Conservation (phyloP, 2,329 filamentous ascomycete species). For the Sporothrix globosa region DNA sequence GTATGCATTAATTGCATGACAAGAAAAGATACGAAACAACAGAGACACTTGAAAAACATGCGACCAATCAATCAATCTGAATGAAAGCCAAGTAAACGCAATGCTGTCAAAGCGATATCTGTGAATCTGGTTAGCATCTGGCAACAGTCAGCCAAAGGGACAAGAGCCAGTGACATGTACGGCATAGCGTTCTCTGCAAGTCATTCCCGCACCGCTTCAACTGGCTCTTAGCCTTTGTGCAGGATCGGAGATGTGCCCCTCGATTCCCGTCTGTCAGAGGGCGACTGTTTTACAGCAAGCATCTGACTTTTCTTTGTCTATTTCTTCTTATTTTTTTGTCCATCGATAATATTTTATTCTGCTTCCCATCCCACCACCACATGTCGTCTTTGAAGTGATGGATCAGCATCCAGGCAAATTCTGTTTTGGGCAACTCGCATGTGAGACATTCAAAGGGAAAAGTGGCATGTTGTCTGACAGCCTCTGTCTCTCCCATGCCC, state of each 20-base stretch:
- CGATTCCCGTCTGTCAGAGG: neutral
- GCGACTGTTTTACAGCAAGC: neutral
- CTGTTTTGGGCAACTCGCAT: constrained; percentile 22
- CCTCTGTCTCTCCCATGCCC: neutral
- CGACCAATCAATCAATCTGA: neutral
- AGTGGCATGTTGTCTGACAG: constrained; percentile 17
- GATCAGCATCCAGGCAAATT: neutral
- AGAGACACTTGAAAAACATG: neutral
- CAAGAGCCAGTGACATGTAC: neutral
- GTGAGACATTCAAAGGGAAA: constrained; percentile 18
- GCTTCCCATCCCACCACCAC: neutral
- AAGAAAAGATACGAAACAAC: neutral
- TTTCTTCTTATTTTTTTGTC: neutral
- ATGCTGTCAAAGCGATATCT: neutral
- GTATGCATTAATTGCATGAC: neutral
- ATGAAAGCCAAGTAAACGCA: neutral
- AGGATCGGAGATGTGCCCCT: constrained; percentile 14
- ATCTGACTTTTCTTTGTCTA: neutral
- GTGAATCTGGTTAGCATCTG: neutral
- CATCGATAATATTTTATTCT: neutral
- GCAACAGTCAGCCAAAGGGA: neutral
- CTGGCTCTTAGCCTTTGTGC: neutral
- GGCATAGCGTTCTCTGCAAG: neutral
- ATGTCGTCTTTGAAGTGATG: neutral
- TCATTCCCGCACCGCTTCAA: constrained; percentile 14